Percentiles rank a stretch among this genome's conserved stretches.
These are phyloP conservation scores for Willaertia magna DNA, from an alignment of 208 protist species.

Conservation along the genomic window DNA sequence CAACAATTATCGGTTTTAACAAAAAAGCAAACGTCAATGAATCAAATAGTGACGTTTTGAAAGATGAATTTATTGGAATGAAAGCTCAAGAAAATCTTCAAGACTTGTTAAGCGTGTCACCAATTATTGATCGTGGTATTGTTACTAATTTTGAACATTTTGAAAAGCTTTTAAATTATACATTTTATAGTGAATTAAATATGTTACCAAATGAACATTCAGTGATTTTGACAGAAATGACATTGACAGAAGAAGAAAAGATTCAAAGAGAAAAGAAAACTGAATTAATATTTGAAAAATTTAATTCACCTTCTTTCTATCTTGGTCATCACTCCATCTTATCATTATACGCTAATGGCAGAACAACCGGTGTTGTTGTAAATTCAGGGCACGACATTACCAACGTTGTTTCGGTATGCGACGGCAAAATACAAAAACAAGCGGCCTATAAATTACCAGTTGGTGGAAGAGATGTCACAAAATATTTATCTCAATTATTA, in stretches of 20 bases:
- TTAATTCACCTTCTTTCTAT: conserved; percentile 69
- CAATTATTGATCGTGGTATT: conserved; percentile 86
- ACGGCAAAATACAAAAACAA: conserved; percentile 71
- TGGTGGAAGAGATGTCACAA: conserved; percentile 79
- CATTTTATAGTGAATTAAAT: conserved; percentile 94
- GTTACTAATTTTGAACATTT: conserved; percentile 96
- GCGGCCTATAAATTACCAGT: conserved; percentile 67
- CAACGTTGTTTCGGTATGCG: conserved; percentile 78
- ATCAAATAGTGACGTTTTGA: too few relatives aligned
- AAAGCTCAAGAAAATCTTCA: too few relatives aligned
- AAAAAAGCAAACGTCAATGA: too few relatives aligned
- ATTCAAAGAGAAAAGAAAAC: conserved; percentile 82
- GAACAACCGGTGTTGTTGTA: conserved; percentile 75
- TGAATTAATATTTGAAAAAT: conserved; percentile 84
- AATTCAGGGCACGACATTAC: conserved; percentile 80
- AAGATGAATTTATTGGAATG: too few relatives aligned
- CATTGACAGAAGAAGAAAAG: conserved; percentile 79
- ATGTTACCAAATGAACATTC: conserved; percentile 92
- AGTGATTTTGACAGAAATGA: conserved; percentile 73
- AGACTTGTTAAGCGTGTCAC: too few relatives aligned
- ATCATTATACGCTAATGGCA: conserved; percentile 73
- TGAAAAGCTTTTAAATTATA: conserved; percentile 95
- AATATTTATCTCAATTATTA: conserved; percentile 77
- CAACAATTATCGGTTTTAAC: conserved; percentile 51
- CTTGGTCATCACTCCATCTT: conserved; percentile 89